A percentile compares a stretch with the other conserved stretches of the same genome.
These are phyloP conservation scores for Globisporangium polare DNA, from an alignment of 352 stramenopile species.

Conservation along the genomic window DNA sequence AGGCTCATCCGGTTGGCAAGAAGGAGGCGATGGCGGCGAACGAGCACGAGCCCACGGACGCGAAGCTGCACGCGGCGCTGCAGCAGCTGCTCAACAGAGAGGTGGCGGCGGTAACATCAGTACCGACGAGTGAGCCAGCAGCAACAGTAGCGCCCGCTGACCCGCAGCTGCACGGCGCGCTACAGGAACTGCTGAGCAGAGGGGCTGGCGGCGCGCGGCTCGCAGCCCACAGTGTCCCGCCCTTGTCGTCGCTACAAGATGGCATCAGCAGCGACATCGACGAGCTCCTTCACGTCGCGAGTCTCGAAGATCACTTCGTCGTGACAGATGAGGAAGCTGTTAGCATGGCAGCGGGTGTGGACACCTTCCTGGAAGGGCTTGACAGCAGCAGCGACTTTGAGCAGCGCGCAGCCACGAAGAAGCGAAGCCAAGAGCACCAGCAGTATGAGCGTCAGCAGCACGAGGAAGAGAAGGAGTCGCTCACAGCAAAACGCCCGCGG, in stretches of 20 bases:
- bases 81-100: not conserved
- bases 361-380: not conserved
- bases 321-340: not conserved
- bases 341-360: not conserved
- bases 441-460: not conserved
- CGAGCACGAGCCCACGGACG: not conserved
- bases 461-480: not conserved
- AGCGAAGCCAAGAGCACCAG: not conserved
- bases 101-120: not conserved
- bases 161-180: not conserved
- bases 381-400: not conserved
- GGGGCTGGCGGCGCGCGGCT: no score
- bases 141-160: not conserved
- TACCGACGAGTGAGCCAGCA: not conserved
- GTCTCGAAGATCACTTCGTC: not conserved
- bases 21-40: not conserved
- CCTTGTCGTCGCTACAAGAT: not conserved
- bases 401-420: not conserved
- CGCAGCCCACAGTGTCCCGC: not conserved
- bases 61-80: not conserved
- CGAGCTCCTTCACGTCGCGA: not conserved
- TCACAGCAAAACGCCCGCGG: not conserved
- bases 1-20: no score
- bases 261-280: not conserved
- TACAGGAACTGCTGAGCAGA: not conserved